Percentiles rank a stretch among this genome's conserved stretches.
These are phyloP conservation scores for Boeremia exigua DNA, from an alignment of 2,329 filamentous ascomycete genomes.

Conservation along the genomic window DNA sequence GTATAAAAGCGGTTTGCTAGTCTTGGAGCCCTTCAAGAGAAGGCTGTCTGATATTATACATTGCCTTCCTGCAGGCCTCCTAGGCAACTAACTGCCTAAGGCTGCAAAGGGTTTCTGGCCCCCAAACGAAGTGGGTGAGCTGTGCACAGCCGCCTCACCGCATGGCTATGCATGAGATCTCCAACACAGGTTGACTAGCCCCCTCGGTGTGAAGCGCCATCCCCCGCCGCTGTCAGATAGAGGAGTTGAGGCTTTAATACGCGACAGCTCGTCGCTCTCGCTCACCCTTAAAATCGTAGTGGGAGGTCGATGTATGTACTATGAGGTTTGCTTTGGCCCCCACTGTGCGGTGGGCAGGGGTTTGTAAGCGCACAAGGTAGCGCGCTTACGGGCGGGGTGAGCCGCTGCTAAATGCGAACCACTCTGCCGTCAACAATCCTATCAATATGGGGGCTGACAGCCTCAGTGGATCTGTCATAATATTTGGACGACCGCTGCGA, in stretches of 20 bases:
- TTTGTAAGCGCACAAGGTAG: not conserved
- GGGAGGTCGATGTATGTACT: not conserved
- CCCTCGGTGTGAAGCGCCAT: not conserved
- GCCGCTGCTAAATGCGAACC: conserved; percentile 15
- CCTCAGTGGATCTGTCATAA: conserved; percentile 16
- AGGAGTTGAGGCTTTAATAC: not conserved
- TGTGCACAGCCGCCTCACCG: conserved; percentile 31
- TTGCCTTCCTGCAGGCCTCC: conserved; percentile 37
- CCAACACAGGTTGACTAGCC: not conserved
- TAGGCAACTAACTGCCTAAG: conserved; percentile 16
- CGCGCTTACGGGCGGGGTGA: conserved; percentile 10
- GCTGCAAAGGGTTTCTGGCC: conserved; percentile 25
- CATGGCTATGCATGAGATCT: not conserved
- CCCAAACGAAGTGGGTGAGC: conserved; percentile 13
- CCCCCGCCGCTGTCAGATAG: not conserved
- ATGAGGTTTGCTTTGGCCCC: conserved; percentile 26
- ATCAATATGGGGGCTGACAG: conserved; percentile 38
- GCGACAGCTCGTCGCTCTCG: not conserved
- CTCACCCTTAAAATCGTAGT: not conserved
- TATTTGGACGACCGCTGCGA: conserved; percentile 27
- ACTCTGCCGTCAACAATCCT: conserved; percentile 4
- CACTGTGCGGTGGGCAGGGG: conserved; percentile 13
- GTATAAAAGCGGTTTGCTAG: conserved; percentile 7
- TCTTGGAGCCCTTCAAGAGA: conserved; percentile 27
- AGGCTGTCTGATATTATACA: conserved; percentile 34